phyloP scores from a whole-genome alignment of 23 red algal species.

The Gracilaria vermiculophylla region DNA sequence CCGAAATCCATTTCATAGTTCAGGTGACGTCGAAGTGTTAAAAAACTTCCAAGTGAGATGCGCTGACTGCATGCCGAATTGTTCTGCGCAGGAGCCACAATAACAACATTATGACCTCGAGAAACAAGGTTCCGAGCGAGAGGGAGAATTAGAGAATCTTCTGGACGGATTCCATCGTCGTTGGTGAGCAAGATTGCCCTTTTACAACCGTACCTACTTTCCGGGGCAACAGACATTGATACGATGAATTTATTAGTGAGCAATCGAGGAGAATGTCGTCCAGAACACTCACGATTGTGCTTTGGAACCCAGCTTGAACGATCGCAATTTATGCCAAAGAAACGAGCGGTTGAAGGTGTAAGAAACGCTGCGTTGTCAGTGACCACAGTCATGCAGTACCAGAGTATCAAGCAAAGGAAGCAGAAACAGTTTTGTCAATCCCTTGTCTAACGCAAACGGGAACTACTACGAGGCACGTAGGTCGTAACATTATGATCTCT shows the following conservation, averaged over 20 bases:
- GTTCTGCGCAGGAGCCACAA: slow-evolving; percentile 82
- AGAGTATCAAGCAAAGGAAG: too few species aligned
- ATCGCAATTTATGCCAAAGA: not conserved
- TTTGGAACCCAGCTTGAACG: not conserved
- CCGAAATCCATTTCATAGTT: slow-evolving; percentile 27
- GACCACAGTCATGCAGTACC: not conserved
- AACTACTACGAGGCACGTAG: too few species aligned
- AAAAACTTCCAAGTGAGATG: slow-evolving; percentile 63
- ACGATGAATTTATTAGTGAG: not conserved
- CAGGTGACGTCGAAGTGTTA: slow-evolving; percentile 59
- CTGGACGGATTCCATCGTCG: slow-evolving; percentile 89
- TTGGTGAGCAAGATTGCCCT: slow-evolving; percentile 89
- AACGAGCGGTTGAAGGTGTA: not conserved
- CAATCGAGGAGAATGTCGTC: not conserved
- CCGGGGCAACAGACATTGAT: not conserved
- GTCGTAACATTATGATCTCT: too few species aligned
- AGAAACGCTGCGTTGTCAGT: not conserved
- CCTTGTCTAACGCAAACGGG: too few species aligned
- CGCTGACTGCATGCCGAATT: slow-evolving; percentile 94
- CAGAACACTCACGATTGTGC: not conserved
- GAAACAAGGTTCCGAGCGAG: slow-evolving; percentile 45
- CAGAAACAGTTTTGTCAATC: too few species aligned
- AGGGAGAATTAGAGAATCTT: slow-evolving; percentile 55
- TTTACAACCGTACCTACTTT: not conserved
- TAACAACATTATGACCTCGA: slow-evolving; percentile 59